Conservation (phyloP, 345 rosid species). For the Eucalyptus viminalis region DNA sequence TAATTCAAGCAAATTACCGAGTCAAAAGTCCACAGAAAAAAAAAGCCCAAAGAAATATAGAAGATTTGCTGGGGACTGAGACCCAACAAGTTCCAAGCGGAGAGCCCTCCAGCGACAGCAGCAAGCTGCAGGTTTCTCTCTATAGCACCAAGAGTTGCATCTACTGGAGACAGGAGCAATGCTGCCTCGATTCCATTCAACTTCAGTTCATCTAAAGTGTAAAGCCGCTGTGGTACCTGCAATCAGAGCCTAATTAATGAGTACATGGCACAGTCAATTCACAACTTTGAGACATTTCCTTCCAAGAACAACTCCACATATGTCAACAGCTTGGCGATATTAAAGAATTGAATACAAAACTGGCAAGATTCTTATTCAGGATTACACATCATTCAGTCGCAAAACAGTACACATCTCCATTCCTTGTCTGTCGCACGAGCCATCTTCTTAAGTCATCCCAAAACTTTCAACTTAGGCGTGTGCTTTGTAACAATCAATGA, state of each 20-base stretch:
- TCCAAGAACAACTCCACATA: background rate
- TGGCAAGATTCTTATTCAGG: background rate
- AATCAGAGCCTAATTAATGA: background rate
- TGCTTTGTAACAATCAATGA: background rate
- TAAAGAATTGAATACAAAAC: background rate
- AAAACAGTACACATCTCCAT: background rate
- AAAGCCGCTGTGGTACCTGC: conserved; percentile 81
- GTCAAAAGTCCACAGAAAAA: conserved; percentile 77
- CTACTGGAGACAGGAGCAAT: conserved; percentile 73
- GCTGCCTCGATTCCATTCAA: conserved; percentile 65
- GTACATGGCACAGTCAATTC: background rate
- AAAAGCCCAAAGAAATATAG: conserved; percentile 43
- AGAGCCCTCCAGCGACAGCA: conserved; percentile 46
- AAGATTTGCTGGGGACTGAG: conserved; percentile 51
- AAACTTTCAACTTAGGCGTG: background rate
- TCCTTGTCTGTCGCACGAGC: background rate
- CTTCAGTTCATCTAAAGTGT: conserved; percentile 74
- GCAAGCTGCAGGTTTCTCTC: conserved; percentile 68
- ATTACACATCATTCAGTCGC: background rate
- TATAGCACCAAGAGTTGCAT: conserved; percentile 66
- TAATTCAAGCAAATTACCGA: conserved; percentile 22
- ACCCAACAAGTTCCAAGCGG: conserved; percentile 47
- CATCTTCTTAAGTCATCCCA: background rate
- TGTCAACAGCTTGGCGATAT: background rate
- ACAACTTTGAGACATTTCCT: background rate